Evolutionary conservation across 2,329 filamentous ascomycete species (phyloP), one percentile per base, ranked within the genome.

Genomic region (Aspergillus sp.): DNA sequence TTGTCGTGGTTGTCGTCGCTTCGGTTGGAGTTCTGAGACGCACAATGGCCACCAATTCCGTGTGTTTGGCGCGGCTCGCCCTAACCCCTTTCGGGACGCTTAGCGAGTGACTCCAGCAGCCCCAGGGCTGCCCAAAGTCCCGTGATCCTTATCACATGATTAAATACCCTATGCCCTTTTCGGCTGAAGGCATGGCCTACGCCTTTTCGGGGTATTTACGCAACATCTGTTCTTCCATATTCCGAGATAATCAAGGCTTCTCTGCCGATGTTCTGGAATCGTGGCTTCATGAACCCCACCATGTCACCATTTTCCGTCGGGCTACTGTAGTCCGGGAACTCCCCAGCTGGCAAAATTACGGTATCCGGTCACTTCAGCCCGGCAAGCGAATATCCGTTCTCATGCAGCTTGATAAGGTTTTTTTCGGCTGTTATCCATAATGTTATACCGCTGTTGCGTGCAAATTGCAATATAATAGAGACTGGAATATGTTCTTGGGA

Each of bases 1-100:
- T 74, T 72, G 72, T 75, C 71, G 72, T 73, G 70, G 69, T 73
- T 73, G 73, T 75, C 70, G 73, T 75, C 73, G 73, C 70, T 73
- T 73, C 70, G 69, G 70, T 69, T 68, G 67, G 67, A 56, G 55
- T 57, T 54, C 65, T 56, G 55, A 62, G 67, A 69, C 71, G 68
- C 72, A 74, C 72, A 74, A 73, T 55, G 64, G 60, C 59, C 68
- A 70, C 61, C 56, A 73, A 73, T 73, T 66, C 68, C 65, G 69
- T 72, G 71, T 70, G 70, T 68, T 70, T 66, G 69, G 65, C 63
- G 67, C 63, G 62, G 61, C 58, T 68, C 66, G 68, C 67, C 62
- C 72, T 74, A 75, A 67, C 62, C 71, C 64, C 59, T 67, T 72
- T 64, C 58, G 66, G 71, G 69, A 63, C 56, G 60, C 69, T 73